Conservation (phyloP, 164 flowering plant species). For the Magnolia changhungtana region DNA sequence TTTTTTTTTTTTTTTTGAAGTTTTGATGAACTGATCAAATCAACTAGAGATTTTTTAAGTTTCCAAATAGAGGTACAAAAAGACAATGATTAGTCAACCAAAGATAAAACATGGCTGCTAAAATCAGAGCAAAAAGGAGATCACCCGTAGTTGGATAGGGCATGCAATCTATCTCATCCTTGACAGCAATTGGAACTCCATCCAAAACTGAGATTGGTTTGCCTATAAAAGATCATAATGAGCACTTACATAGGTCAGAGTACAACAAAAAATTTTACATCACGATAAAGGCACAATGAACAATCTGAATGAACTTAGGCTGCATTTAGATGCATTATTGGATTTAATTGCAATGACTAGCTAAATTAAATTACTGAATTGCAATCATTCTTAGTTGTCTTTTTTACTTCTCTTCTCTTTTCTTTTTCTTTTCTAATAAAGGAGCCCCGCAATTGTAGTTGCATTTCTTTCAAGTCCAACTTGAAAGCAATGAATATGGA, state of each 20-base stretch:
- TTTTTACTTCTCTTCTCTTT: background rate
- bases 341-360: background rate
- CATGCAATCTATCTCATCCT: constrained; percentile 90
- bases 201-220: constrained; percentile 74
- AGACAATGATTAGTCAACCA: background rate
- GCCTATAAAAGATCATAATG: constrained; percentile 34
- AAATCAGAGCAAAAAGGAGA: background rate
- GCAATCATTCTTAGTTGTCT: no score
- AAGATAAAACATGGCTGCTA: background rate
- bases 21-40: background rate
- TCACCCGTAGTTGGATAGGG: constrained; percentile 97
- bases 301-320: background rate
- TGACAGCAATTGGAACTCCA: constrained; percentile 82
- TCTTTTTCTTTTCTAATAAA: background rate
- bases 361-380: no score
- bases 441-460: no score
- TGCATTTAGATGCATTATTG: background rate
- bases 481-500: background rate
- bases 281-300: background rate
- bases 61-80: background rate
- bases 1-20: no score
- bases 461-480: background rate
- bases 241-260: background rate
- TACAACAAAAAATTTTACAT: background rate
- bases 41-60: background rate